phyloP scores from a whole-genome alignment of 1,139 yeast genomes.

The Keqinozyma sinolaborantium region DNA sequence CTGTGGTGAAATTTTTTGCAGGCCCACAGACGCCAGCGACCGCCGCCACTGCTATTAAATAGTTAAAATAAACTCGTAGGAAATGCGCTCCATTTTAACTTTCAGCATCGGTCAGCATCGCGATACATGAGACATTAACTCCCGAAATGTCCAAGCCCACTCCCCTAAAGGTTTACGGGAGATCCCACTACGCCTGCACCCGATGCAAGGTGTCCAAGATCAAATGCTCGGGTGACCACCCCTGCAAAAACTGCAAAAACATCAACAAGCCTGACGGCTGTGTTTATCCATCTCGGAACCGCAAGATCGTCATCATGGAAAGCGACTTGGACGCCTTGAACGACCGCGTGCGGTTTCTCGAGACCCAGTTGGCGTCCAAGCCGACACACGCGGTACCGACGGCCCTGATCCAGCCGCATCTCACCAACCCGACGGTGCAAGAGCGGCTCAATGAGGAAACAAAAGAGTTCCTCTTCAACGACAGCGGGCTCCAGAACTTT shows the following conservation, averaged over 20 bases:
- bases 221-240: conserved; percentile 43
- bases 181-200: conserved; percentile 40
- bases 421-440: conserved; percentile 6
- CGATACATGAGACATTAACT: too few species aligned
- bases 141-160: conserved; percentile 22
- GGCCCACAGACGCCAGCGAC: too few species aligned
- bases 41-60: too few species aligned
- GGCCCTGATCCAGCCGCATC: background rate
- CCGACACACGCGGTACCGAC: background rate
- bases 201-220: conserved; percentile 37
- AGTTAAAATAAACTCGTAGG: too few species aligned
- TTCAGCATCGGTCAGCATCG: too few species aligned
- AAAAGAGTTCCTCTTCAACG: conserved; percentile 10
- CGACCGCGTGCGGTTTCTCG: conserved; percentile 35
- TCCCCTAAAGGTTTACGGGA: conserved; percentile 39
- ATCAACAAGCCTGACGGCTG: conserved; percentile 35
- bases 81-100: too few species aligned
- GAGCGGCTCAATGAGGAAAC: conserved; percentile 9
- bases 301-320: conserved; percentile 51
- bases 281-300: conserved; percentile 45
- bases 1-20: too few species aligned
- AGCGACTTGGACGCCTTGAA: conserved; percentile 44
- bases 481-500: conserved; percentile 15
- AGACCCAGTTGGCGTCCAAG: conserved; percentile 10
- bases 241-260: conserved; percentile 37